Evolutionary conservation across 177 flowering plant species (phyloP).

Genomic region (Vitis hybrid): DNA sequence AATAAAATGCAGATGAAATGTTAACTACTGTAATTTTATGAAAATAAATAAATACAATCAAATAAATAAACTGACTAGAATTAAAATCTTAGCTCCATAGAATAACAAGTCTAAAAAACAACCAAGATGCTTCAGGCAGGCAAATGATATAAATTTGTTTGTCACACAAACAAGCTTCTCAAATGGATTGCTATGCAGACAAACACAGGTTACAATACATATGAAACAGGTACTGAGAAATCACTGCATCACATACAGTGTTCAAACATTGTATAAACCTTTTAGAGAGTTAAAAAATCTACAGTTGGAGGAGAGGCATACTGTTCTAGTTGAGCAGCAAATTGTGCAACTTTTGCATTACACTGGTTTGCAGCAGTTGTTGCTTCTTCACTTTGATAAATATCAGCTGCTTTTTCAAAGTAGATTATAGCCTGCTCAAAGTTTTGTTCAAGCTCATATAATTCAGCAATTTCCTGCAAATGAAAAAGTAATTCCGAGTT

Average conservation of each 20-base stretch:
- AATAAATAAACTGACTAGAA: too few relatives aligned
- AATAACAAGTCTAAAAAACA: too few relatives aligned
- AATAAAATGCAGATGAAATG: too few relatives aligned
- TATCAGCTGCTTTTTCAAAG: slow-evolving; percentile 71
- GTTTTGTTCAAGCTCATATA: slow-evolving; percentile 67
- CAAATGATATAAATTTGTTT: neutral
- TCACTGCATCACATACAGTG: neutral
- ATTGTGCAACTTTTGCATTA: slow-evolving; percentile 88
- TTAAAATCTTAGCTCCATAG: too few relatives aligned
- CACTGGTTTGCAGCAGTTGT: slow-evolving; percentile 69
- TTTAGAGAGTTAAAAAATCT: neutral
- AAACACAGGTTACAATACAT: neutral
- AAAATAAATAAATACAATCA: too few relatives aligned
- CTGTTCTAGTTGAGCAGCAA: slow-evolving; percentile 87
- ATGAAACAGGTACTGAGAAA: neutral
- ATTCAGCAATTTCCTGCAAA: slow-evolving; percentile 78
- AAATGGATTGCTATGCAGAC: neutral
- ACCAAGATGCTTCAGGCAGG: neutral
- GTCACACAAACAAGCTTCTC: neutral
- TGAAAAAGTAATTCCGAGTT: neutral
- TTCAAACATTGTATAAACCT: neutral
- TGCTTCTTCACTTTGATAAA: slow-evolving; percentile 86
- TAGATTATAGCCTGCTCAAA: slow-evolving; percentile 52
- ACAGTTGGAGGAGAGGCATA: slow-evolving; percentile 28
- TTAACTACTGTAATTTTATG: too few relatives aligned